phyloP scores from a whole-genome alignment of 2,329 filamentous ascomycete species.

The Beauveria sp. region DNA sequence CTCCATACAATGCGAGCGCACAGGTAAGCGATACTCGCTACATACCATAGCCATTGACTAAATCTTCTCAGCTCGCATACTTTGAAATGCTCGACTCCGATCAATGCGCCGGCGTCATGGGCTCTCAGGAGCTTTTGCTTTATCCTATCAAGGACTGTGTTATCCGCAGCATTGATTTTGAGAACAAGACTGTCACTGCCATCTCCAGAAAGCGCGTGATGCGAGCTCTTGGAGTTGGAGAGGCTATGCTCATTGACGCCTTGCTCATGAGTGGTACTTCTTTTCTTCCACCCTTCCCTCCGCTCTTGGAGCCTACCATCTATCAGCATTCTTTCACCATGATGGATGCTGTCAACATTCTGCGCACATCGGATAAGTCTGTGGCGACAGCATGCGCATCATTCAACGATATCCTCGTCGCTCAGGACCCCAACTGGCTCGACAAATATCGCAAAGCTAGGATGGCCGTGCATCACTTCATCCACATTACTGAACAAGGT shows the following conservation, averaged over 20 bases:
- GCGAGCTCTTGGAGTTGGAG: slow-evolving; percentile 55
- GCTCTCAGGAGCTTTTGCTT: slow-evolving; percentile 74
- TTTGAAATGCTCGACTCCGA: slow-evolving; percentile 61
- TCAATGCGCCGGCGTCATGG: slow-evolving; percentile 71
- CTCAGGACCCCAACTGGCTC: slow-evolving; percentile 66
- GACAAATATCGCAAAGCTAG: slow-evolving; percentile 82
- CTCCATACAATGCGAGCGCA: slow-evolving; percentile 80
- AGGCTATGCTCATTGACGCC: slow-evolving; percentile 75
- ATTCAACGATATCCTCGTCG: slow-evolving; percentile 70
- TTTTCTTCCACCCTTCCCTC: slow-evolving; percentile 73
- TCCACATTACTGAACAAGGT: slow-evolving; percentile 71
- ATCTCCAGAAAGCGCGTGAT: slow-evolving; percentile 64
- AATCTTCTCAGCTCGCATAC: slow-evolving; percentile 58
- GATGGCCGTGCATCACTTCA: slow-evolving; percentile 80
- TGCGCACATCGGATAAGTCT: slow-evolving; percentile 59
- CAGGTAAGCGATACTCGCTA: slow-evolving; percentile 52
- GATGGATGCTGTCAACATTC: slow-evolving; percentile 68
- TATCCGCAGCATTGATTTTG: slow-evolving; percentile 60
- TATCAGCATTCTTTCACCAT: slow-evolving; percentile 55
- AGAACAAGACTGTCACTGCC: slow-evolving; percentile 53
- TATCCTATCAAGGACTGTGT: slow-evolving; percentile 77
- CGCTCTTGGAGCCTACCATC: slow-evolving; percentile 54
- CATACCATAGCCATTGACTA: slow-evolving; percentile 9
- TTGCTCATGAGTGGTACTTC: slow-evolving; percentile 76
- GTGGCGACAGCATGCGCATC: slow-evolving; percentile 68